Evolutionary conservation across 2,329 filamentous ascomycete species (phyloP).

Genomic region (Geosmithia morbida): DNA sequence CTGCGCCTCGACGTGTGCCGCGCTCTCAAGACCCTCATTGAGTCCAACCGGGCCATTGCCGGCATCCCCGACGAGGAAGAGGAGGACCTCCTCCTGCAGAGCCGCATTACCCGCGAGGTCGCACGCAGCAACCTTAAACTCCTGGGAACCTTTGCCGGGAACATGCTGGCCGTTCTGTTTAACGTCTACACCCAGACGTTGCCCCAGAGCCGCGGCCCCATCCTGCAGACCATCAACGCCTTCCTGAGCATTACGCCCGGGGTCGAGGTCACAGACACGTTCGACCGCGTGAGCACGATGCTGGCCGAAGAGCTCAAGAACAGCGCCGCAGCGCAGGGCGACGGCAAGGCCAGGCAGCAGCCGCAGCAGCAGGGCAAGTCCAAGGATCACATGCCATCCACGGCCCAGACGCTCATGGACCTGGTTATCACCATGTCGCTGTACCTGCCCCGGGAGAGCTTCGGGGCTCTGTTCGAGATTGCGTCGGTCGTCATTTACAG

Average conservation of each 20-base stretch:
- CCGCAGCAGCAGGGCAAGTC: slow-evolving; percentile 28
- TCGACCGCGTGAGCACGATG: slow-evolving; percentile 74
- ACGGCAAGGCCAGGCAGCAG: slow-evolving; percentile 37
- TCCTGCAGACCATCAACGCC: slow-evolving; percentile 87
- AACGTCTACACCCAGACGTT: slow-evolving; percentile 97
- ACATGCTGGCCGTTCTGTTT: slow-evolving; percentile 92
- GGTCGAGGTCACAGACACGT: slow-evolving; percentile 72
- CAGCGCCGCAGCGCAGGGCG: slow-evolving; percentile 21
- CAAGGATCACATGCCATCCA: slow-evolving; percentile 70
- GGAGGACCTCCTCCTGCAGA: slow-evolving; percentile 63
- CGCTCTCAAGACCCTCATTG: slow-evolving; percentile 72
- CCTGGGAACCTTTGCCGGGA: slow-evolving; percentile 65
- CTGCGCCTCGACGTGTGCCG: slow-evolving; percentile 78
- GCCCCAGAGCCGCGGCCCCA: slow-evolving; percentile 79
- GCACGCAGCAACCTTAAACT: slow-evolving; percentile 74
- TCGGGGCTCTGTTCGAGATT: slow-evolving; percentile 72
- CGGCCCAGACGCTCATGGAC: slow-evolving; percentile 90
- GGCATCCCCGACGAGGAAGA: slow-evolving; percentile 52
- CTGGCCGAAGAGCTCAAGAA: slow-evolving; percentile 56
- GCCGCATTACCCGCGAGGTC: slow-evolving; percentile 58
- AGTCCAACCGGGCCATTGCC: slow-evolving; percentile 76
- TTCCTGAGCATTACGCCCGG: slow-evolving; percentile 79
- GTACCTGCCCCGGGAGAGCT: slow-evolving; percentile 80
- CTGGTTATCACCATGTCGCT: slow-evolving; percentile 91
- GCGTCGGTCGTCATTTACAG: slow-evolving; percentile 70